Evolutionary conservation across 805 yeast genomes (phyloP), one percentile per base, ranked within the genome.

Genomic region (Geotrichum ghanense): DNA sequence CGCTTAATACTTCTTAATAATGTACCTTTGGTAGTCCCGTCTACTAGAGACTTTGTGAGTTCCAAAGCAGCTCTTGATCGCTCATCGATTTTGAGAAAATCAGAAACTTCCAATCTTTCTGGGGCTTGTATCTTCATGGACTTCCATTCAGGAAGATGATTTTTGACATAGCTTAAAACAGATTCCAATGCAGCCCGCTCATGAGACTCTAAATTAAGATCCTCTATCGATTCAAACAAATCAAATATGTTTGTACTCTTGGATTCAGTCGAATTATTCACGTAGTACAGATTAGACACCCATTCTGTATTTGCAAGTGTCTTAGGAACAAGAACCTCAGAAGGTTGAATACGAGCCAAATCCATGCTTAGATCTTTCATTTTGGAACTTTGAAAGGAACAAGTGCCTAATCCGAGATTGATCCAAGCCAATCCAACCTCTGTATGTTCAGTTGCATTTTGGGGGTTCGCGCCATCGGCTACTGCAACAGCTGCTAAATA

Each of bases 401-500:
- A 75, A 20, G 78, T 79, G 0, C 97, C 97, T 1, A 90, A 77
- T 0, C 92, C 82, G 0, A 90, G 68, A 64, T 92, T 98, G 40
- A 82, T 75, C 97, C 97, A 92, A 23, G 88, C 73, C 1, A 92
- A 56, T 0, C 95, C 95, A 2, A 88, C 70, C 21, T 69, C 69
- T 19, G 73, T 71, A 9, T 64, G 59, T 1, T 66, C 58, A 14
- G 62, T 62, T 53, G 74, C 59, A 48, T 63, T 55, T 63, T 68
- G 56, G 52, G 22, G 26, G 7, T 44, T n/a, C 1, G 45, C 50
- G 1, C 45, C 37, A 7, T 42, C 45, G 9, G 56, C 51, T 26
- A 56, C 47, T 71, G 47, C 51, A 12, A 90, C 70, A 3, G 85
- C 74, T 21, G 82, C 67, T 27, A 90, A 65, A 58, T 71, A 87